phyloP scores from a whole-genome alignment of 495 filamentous ascomycete genomes.

The Penicilliopsis zonata region DNA sequence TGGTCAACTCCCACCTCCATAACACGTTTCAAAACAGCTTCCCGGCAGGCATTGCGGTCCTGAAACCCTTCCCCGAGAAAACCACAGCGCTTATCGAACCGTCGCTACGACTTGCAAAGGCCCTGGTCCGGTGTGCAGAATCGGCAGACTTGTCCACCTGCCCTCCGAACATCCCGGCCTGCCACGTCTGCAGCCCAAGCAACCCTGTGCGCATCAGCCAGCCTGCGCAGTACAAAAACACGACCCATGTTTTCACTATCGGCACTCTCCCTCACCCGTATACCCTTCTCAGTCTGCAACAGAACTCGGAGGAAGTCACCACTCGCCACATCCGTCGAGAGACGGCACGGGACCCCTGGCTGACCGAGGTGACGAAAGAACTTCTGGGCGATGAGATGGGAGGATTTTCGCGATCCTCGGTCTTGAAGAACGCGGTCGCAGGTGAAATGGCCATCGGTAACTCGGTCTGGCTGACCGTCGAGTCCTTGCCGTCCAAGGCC shows the following conservation, averaged over 20 bases:
- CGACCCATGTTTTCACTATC: constrained; percentile 59
- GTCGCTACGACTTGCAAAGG: constrained; percentile 55
- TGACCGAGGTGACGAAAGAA: constrained; percentile 58
- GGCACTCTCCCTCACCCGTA: constrained; percentile 85
- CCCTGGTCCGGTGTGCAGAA: constrained; percentile 59
- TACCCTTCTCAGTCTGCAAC: constrained; percentile 55
- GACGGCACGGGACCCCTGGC: constrained; percentile 70
- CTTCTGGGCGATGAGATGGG: constrained; percentile 48
- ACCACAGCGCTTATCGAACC: constrained; percentile 60
- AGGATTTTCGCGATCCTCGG: constrained; percentile 49
- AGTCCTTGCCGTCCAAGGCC: constrained; percentile 36
- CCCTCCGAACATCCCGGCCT: constrained; percentile 66
- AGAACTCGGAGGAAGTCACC: constrained; percentile 40
- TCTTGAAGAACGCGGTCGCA: constrained; percentile 75
- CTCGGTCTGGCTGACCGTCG: constrained; percentile 74
- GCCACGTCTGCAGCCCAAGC: constrained; percentile 54
- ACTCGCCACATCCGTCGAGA: constrained; percentile 61
- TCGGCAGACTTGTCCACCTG: constrained; percentile 66
- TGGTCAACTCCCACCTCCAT: constrained; percentile 83
- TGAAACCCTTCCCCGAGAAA: constrained; percentile 64
- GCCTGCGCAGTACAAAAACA: constrained; percentile 46
- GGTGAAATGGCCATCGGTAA: constrained; percentile 42
- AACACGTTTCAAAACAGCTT: constrained; percentile 75
- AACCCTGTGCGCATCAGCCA: constrained; percentile 45
- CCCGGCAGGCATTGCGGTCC: constrained; percentile 57